Evolutionary conservation across 495 filamentous ascomycete species (phyloP), one percentile per base, ranked within the genome.

Genomic region (Symbiotaphrina buchneri): DNA sequence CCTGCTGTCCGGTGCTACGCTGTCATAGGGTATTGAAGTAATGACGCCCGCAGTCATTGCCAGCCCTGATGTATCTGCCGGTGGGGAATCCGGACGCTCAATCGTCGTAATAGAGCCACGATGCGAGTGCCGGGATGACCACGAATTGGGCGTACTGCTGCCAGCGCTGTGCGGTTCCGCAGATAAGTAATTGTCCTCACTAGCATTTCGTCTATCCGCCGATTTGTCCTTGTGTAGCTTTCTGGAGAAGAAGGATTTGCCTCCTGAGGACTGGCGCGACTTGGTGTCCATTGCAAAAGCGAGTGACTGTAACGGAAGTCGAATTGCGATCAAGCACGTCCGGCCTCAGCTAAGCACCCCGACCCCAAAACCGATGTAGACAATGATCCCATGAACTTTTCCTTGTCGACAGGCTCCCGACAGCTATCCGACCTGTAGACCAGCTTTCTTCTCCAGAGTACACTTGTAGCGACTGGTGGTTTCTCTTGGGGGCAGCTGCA

Each of bases 21-120:
- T 71, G 32, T 94, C 79, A 52, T 85, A 94, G 8, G 87, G 81
- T 35, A 97, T 85, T 1, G 76, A 73, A 5, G 83, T 81, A 36
- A 93, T 80, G 10, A 84, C 65, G 28, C 82, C 87, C n/a, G 85
- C 69, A 20, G 65, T 77, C 51, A 71, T 70, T 35, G 75, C 71
- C 15, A 90, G 44, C 23, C 63, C 68, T 28, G 46, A 47, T 6
- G 34, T 33, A 24, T 48, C 47, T 10, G 42, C 45, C n/a, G 37
- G 32, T 16, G 59, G 51, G 21, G 62, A 54, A 34, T 47, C 45
- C 5, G 67, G 66, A 27, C 63, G 51, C 36, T 85, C 79, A 21
- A 78, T 44, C 1, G 79, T 83, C 33, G 71, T 59, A 37, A 77
- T 55, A n/a, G 77, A 85, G 13, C 72, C 72, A 21, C 73, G 69